A percentile compares a stretch with the other conserved stretches of the same genome.
Conservation (phyloP, 768 basidiomycete species). For the Tephrocybe rancida region DNA sequence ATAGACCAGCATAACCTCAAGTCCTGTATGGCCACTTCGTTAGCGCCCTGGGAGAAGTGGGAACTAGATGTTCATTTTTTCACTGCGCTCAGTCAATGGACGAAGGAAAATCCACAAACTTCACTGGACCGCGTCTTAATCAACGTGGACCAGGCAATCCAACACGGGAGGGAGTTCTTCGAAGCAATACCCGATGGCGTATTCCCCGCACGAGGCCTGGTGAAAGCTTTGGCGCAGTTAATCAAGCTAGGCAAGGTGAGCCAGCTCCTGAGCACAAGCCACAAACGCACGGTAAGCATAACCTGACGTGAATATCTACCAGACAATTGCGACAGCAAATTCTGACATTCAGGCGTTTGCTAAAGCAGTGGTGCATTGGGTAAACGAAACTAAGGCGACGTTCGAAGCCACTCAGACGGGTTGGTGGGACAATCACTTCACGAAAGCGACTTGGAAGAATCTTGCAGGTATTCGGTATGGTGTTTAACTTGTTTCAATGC, state of each 20-base stretch:
- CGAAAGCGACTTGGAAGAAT: conserved; percentile 1
- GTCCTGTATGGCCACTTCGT: not conserved
- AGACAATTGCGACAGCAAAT: conserved; percentile 1
- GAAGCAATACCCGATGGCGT: not conserved
- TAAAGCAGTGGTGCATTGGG: conserved; percentile 3
- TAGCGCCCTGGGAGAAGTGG: not conserved
- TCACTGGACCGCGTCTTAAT: not conserved
- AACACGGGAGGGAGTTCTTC: not conserved
- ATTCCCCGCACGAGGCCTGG: not conserved
- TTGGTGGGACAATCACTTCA: not conserved
- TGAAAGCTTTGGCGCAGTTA: not conserved
- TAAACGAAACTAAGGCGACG: conserved; percentile 1
- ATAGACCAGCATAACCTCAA: too few species aligned
- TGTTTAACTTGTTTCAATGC: too few species aligned
- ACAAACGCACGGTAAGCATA: too few species aligned
- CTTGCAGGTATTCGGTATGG: not conserved
- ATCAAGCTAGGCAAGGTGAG: not conserved
- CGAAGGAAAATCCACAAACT: not conserved
- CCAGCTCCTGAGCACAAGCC: too few species aligned
- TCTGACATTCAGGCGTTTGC: conserved; percentile 4
- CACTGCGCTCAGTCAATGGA: not conserved
- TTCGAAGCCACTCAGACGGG: not conserved
- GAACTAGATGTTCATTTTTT: conserved; percentile 1
- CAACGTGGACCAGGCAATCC: not conserved
- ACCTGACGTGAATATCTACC: not conserved